Evolutionary conservation across 306 rosid species (phyloP), one percentile per base, ranked within the genome.

Genomic region (Begonia fuchsioides): DNA sequence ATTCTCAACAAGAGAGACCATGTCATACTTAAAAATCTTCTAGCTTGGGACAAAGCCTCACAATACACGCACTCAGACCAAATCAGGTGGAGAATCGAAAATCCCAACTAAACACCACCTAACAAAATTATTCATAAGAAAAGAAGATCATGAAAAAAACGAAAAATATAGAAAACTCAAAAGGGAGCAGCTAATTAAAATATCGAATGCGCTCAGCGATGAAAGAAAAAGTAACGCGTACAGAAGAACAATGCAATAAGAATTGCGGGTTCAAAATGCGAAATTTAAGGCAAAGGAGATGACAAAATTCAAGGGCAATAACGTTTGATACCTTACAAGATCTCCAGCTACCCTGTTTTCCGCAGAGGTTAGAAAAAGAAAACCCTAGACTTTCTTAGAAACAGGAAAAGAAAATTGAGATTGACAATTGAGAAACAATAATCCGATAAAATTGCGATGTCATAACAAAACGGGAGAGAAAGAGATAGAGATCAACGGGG

Each of bases 1-100:
- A 45, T 45, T n/a, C 68, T 12, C 18, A 8, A 17, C 14, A 38
- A 47, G 52, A 38, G 46, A 70, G 66, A 50, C 67, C 57, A 47
- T 57, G 54, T 53, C 81, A 67, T 59, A 70, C 69, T 66, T 26
- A 26, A 47, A 47, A 45, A 20, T 13, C n/a, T n/a, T n/a, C n/a
- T 57, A 49, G 55, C 49, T 59, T 67, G 57, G 43, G 35, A 64
- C 45, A 19, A 52, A 70, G 48, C 5, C 51, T 35, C 47, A n/a
- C 4, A 58, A 60, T 49, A 43, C 50, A 38, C 48, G 44, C 18
- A 47, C 50, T 47, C n/a, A 48, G 62, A 69, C 71, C 63, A 59
- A 72, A 78, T 79, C 65, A 73, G 64, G 75, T 73, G 56, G 39
- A 71, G 71, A 70, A 61, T 56, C 63, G 67, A 48, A 64, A 67